These are phyloP conservation scores for Arabidopsis lyrata DNA, from an alignment of 441 rosid species.

Conservation along the genomic window DNA sequence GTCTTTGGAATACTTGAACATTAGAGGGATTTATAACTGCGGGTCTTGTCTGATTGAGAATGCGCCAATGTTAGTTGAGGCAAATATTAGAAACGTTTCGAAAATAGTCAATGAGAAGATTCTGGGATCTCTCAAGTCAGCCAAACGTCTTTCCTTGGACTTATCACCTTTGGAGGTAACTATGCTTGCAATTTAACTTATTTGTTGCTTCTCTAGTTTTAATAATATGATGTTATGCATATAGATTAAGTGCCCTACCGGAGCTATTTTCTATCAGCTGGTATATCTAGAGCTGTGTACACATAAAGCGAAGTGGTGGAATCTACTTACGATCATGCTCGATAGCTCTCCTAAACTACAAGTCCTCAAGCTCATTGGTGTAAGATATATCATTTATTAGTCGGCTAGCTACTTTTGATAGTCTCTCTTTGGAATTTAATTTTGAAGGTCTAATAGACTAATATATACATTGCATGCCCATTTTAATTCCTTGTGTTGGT, in stretches of 20 bases:
- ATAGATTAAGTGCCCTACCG: background rate
- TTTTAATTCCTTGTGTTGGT: background rate
- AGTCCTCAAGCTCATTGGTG: constrained; percentile 18
- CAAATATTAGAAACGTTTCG: background rate
- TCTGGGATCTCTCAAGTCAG: background rate
- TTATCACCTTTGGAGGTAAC: background rate
- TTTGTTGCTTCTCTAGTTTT: background rate
- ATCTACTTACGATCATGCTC: constrained; percentile 7
- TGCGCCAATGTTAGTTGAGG: background rate
- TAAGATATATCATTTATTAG: background rate
- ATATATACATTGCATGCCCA: background rate
- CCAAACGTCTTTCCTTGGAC: background rate
- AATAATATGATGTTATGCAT: background rate
- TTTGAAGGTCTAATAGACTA: background rate
- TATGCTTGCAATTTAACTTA: background rate
- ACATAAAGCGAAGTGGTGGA: background rate
- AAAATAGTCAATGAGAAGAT: background rate
- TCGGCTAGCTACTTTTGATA: background rate
- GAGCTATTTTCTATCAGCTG: background rate
- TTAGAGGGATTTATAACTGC: too few species aligned
- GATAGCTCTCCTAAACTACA: constrained; percentile 16
- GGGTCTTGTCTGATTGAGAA: background rate
- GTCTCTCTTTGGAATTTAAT: background rate
- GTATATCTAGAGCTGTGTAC: background rate
- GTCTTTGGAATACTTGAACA: background rate